Evolutionary conservation across 768 basidiomycete genomes (phyloP).

Genomic region (Pleurotus djamor): DNA sequence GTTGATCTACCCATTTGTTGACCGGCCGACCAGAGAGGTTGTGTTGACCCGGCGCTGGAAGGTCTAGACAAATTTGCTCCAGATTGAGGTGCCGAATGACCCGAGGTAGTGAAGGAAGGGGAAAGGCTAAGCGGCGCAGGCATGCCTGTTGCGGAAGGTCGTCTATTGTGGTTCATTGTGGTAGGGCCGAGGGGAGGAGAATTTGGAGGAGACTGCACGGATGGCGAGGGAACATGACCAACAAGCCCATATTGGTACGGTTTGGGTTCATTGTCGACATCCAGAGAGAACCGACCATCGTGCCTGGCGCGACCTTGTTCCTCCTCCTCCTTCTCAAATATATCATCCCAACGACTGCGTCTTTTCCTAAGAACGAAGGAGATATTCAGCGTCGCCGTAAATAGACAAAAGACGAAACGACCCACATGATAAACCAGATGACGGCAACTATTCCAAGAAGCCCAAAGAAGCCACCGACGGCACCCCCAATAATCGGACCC

Average conservation of each 20-base stretch:
- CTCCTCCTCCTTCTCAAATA: constrained; percentile 48
- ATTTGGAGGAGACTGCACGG: constrained; percentile 31
- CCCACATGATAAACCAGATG: constrained; percentile 52
- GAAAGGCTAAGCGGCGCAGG: constrained; percentile 22
- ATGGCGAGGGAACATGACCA: constrained; percentile 36
- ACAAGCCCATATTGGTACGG: constrained; percentile 67
- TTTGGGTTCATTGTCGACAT: constrained; percentile 38
- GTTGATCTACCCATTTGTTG: constrained; percentile 13
- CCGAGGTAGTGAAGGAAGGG: constrained; percentile 18
- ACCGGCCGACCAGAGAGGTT: constrained; percentile 24
- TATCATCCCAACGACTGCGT: constrained; percentile 48
- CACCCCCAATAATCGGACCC: constrained; percentile 51
- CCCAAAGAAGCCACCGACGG: constrained; percentile 53
- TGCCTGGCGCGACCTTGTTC: constrained; percentile 17
- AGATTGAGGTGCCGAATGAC: constrained; percentile 13
- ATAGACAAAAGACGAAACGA: not conserved
- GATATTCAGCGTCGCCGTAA: constrained; percentile 6
- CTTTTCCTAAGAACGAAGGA: constrained; percentile 24
- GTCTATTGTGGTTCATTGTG: constrained; percentile 20
- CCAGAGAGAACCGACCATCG: constrained; percentile 25
- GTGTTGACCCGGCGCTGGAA: constrained; percentile 40
- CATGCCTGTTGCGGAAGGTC: constrained; percentile 18
- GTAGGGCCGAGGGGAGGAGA: constrained; percentile 21
- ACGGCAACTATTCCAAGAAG: constrained; percentile 39
- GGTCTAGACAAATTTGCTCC: constrained; percentile 29